Evolutionary conservation across 2,329 filamentous ascomycete species (phyloP).

Genomic region (Cytospora piceae): DNA sequence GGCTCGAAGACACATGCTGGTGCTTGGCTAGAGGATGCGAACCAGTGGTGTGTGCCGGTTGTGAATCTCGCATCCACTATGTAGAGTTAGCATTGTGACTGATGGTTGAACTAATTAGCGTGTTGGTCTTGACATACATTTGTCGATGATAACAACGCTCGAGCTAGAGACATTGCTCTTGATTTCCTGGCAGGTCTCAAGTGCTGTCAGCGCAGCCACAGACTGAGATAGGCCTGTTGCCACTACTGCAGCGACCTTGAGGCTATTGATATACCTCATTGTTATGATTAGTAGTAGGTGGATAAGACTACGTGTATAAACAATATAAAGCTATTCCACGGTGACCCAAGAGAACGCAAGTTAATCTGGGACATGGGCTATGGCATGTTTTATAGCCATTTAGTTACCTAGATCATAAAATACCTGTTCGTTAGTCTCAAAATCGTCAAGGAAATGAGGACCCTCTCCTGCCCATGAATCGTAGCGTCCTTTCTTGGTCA

Average conservation of each 20-base stretch:
- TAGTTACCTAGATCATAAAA: too few relatives aligned
- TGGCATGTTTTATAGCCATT: too few relatives aligned
- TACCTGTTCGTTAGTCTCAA: too few relatives aligned
- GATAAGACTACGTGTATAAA: neutral
- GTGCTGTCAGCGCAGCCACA: neutral
- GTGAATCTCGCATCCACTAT: conserved; percentile 22
- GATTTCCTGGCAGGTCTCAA: conserved; percentile 11
- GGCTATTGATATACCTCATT: neutral
- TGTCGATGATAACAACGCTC: neutral
- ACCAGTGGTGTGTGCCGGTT: conserved; percentile 35
- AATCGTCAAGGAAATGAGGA: too few relatives aligned
- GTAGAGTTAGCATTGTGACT: neutral
- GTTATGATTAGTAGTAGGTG: neutral
- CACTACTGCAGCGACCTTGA: neutral
- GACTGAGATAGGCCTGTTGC: neutral
- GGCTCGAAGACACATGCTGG: conserved; percentile 37
- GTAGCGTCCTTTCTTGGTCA: too few relatives aligned
- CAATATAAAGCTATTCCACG: neutral
- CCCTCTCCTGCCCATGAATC: too few relatives aligned
- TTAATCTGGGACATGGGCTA: too few relatives aligned
- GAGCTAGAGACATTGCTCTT: conserved; percentile 13
- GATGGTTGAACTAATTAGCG: accelerated
- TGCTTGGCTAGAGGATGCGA: conserved; percentile 35
- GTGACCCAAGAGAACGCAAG: neutral
- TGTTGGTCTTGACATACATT: neutral